These are phyloP conservation scores for Diaporthe ampelina DNA, from an alignment of 2,329 filamentous ascomycete species.

Conservation along the genomic window DNA sequence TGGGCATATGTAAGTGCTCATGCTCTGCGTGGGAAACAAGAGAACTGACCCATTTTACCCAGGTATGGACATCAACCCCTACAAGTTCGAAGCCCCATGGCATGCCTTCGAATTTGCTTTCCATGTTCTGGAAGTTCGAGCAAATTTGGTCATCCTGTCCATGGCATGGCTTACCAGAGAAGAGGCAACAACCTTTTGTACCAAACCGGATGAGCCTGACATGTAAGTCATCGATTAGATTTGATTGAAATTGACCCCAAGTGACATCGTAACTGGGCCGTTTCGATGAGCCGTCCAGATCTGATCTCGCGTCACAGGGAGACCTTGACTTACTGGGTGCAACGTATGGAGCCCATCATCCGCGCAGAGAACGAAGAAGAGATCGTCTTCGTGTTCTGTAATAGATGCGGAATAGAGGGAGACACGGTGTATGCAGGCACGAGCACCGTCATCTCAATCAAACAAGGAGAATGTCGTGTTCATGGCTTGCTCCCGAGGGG, in stretches of 20 bases:
- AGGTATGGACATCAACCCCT: conserved; percentile 74
- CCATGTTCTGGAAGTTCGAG: conserved; percentile 68
- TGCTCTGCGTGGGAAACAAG: conserved; percentile 10
- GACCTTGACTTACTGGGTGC: conserved; percentile 82
- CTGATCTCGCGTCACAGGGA: conserved; percentile 53
- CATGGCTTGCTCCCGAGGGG: conserved; percentile 80
- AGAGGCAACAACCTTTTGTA: conserved; percentile 61
- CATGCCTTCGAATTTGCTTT: conserved; percentile 64
- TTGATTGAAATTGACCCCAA: no score
- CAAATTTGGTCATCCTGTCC: conserved; percentile 76
- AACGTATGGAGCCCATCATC: conserved; percentile 76
- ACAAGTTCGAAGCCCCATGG: conserved; percentile 66
- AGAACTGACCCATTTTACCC: background rate
- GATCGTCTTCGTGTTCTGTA: conserved; percentile 78
- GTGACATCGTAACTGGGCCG: background rate
- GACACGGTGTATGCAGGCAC: conserved; percentile 80
- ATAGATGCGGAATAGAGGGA: conserved; percentile 77
- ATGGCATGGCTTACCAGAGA: conserved; percentile 84
- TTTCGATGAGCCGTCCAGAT: background rate
- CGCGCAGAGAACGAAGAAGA: conserved; percentile 66
- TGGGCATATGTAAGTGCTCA: conserved; percentile 69
- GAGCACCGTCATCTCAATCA: conserved; percentile 77
- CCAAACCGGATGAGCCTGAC: conserved; percentile 71
- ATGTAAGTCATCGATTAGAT: conserved; percentile 51
- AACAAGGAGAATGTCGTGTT: conserved; percentile 74